Conservation (phyloP, 2,329 filamentous ascomycete genomes). For the Fusarium newnesense region DNA sequence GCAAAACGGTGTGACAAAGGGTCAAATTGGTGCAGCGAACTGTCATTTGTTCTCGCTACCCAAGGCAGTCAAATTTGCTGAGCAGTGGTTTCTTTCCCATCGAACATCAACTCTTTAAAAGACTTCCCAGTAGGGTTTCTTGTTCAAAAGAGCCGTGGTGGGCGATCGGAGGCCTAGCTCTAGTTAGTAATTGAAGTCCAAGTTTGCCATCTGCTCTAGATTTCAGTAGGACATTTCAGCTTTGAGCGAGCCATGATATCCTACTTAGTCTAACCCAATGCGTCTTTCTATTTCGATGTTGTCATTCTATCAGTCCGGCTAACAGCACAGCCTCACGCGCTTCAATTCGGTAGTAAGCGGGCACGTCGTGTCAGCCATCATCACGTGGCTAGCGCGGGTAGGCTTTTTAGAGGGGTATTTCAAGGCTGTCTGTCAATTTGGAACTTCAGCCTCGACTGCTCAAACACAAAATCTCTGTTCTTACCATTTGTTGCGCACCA, state of each 20-base stretch:
- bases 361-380: neutral
- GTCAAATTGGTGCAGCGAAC: neutral
- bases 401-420: neutral
- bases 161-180: neutral
- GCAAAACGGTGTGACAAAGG: accelerated
- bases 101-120: accelerated
- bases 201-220: neutral
- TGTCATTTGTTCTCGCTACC: neutral
- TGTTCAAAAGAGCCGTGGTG: accelerated
- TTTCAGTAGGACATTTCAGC: neutral
- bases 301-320: neutral
- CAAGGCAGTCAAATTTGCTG: neutral
- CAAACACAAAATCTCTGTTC: neutral
- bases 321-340: too few relatives aligned
- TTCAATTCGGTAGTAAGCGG: neutral
- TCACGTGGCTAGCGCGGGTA: neutral
- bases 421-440: neutral
- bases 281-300: too few relatives aligned
- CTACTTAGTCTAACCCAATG: neutral
- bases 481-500: neutral
- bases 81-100: neutral
- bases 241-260: accelerated
- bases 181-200: too few relatives aligned
- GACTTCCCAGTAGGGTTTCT: accelerated
- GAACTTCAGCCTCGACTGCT: neutral